Base-by-base conservation (phyloP, 2,329 filamentous ascomycete species). In the Dactylellina sp. region DNA sequence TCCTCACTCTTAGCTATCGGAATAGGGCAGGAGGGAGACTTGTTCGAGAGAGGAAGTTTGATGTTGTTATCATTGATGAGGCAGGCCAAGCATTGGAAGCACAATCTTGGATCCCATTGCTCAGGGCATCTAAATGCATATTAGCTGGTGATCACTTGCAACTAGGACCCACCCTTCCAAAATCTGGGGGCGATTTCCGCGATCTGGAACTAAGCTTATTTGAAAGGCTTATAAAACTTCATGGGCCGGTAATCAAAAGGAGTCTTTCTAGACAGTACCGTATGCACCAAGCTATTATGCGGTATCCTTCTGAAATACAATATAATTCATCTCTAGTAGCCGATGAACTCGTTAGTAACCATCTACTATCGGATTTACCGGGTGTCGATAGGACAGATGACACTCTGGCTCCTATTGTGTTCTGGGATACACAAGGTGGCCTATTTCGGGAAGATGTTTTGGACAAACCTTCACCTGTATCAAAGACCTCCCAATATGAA, bases 191-290 rank as follows among this genome's bases (percentile, higher is more conserved):
- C 40, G 79, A 79, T 18, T 47, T 72, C 7, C 82, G 76, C 55
- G 89, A 88, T 77, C 85, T 99, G 4, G 93, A 97, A 79, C 91
- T 86, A n/a, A 98, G 95, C 0, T 84, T 99, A 28, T 99, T 99
- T 80, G 94, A 98, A 81, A 87, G 95, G 25, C 85, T 99, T 44
- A 85, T 99, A 47, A 85, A 86, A 3, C 84, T 97, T 14, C 91
- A 99, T 80, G 95, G 95, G 0, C 82, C 88, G 0, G 84, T 84
- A 2, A 93, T 99, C 82, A 98, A 98, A 83, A 86, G 91, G 57
- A 97, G 98, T 91, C 87, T 99, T 22, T 98, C 92, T 2, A 96
- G 91, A 2, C 95, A 99, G 82, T 99, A 99, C 81, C 92, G 95
- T 39, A 99, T 99, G 95, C 93, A 99, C 80, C 90, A 96, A 79